Evolutionary conservation across 768 basidiomycete genomes (phyloP).

Genomic region (Hemileccinum impolitum): DNA sequence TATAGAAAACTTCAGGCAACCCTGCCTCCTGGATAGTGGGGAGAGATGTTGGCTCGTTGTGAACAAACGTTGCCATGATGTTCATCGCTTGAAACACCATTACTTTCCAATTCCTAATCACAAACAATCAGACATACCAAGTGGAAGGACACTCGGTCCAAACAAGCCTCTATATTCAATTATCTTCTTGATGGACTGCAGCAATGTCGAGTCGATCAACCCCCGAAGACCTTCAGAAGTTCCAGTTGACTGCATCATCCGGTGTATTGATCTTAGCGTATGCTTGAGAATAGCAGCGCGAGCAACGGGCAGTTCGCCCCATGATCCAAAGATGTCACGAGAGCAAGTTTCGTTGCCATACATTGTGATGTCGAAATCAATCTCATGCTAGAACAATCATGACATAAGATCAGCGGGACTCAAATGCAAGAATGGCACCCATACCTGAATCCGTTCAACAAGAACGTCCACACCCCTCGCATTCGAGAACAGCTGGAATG

Average conservation of each 20-base stretch:
- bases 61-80: slow-evolving; percentile 94
- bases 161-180: slow-evolving; percentile 80
- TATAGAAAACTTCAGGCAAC: slow-evolving; percentile 87
- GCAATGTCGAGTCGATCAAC: slow-evolving; percentile 84
- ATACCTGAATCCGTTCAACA: slow-evolving; percentile 83
- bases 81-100: slow-evolving; percentile 60
- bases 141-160: slow-evolving; percentile 80
- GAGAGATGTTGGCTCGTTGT: slow-evolving; percentile 97
- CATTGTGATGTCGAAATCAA: slow-evolving; percentile 61
- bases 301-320: slow-evolving; percentile 64
- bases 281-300: slow-evolving; percentile 85
- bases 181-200: slow-evolving; percentile 84
- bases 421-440: slow-evolving; percentile 17
- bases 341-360: slow-evolving; percentile 43
- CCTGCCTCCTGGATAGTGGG: slow-evolving; percentile 89
- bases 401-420: slow-evolving; percentile 9
- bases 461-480: slow-evolving; percentile 81
- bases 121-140: slow-evolving; percentile 51
- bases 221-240: slow-evolving; percentile 93
- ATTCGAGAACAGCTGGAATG: slow-evolving; percentile 82
- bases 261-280: slow-evolving; percentile 85
- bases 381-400: slow-evolving; percentile 50
- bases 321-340: slow-evolving; percentile 47
- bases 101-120: not conserved
- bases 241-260: slow-evolving; percentile 96